Base-by-base conservation (phyloP, 306 rosid species). In the Corylus heterophylla region DNA sequence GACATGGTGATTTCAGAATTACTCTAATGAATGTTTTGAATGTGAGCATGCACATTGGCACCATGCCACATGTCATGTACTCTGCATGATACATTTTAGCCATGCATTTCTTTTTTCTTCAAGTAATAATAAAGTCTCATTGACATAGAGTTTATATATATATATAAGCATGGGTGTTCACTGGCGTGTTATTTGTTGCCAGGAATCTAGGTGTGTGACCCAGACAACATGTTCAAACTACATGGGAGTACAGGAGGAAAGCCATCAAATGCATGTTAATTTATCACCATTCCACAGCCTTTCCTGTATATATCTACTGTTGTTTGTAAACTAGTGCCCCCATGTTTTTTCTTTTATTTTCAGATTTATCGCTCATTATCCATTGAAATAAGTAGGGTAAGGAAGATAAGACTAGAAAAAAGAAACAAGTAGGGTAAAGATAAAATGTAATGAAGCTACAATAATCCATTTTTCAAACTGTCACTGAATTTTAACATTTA, bases 251-350 rank as follows among this genome's bases (percentile, higher is more conserved):
- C 29, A 10, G 44, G 58, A 48, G 47, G 52, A 56, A 76, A 72
- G 17, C 70, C 29, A 63, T 44, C 17, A 69, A 27, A 16, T 44
- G 68, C 44, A 29, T 69, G 54, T 35, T 54, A 12, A 59, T 74
- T 31, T 44, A 31, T 69, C 71, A 71, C 76, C 64, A 47, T 63
- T 50, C 74, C 48, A 73, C 47, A 71, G 70, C 74, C 69, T 47
- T 74, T 54, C 49, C 77, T 89, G 89, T 85, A 86, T 66, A 22
- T 81, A 79, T 54, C 72, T 62, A 20, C 16, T 61, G 74, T 80
- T 76, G 9, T 59, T 35, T 76, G 63, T 71, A 27, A 22, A 22
- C 25, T 22, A 22, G 25, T 22, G 25, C 25, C 25, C 25, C 0
- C 25, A 22, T 22, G 25, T 22, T 22, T 22, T 22, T 22, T 22